Evolutionary conservation across 768 basidiomycete species (phyloP), one percentile per base, ranked within the genome.

Genomic region (Dioszegia crocea): DNA sequence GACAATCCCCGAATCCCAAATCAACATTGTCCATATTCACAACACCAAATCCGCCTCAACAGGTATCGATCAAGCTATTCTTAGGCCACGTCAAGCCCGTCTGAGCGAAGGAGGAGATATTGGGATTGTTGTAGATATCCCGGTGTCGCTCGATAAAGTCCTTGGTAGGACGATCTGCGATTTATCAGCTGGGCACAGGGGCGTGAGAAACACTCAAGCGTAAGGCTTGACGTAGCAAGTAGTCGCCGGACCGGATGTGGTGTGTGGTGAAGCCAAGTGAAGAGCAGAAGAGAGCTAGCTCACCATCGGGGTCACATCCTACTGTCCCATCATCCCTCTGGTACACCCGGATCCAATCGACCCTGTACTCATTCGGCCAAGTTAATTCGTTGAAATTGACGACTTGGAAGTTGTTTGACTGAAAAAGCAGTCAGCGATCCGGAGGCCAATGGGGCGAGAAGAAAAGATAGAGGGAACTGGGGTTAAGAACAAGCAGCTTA

Each of bases 301-400:
- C 48, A 71, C 69, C 69, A 11, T 49, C 38, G 2, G 71, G 72
- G 46, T 73, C 75, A 58, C 76, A 78, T 2, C 73, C 68, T 11
- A 77, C 51, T 68, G 89, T 89, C 56, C 66, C 66, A 8, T 40
- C 54, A 8, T 52, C 33, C 29, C 84, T 84, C 73, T 96, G 93
- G 75, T 93, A 97, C 11, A 96, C 87, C 24, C 92, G 83, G 53
- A 94, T 83, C 78, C 86, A 96, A 73, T 94, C 89, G 36, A 94
- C 80, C 48, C 80, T 80, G 85, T 93, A 85, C 66, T 85, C 82
- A 0, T 84, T 82, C 8, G 91, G 91, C 78, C 89, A 91, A 17
- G 77, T 79, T 19, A 94, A 79, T 59, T 86, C 80, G 17, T 82
- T 76, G 48, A 89, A 80, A 77, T 96, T 86, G 49, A 92, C 84